Percentiles rank a stretch among this genome's conserved stretches.
phyloP scores from a whole-genome alignment of 805 yeast genomes.

The Myxozyma monticola region DNA sequence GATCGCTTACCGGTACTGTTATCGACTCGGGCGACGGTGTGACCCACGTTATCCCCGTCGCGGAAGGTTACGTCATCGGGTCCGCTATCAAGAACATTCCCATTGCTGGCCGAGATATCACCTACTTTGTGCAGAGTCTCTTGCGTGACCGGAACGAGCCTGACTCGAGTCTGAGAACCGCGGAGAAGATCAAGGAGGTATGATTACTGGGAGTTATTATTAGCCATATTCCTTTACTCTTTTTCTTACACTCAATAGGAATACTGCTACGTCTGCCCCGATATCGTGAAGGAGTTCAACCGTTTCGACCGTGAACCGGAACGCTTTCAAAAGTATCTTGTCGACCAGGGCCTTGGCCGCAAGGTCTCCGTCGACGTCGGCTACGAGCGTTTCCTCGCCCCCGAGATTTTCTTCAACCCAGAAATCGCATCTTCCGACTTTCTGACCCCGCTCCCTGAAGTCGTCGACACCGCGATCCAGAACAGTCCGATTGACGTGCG shows the following conservation, averaged over 20 bases:
- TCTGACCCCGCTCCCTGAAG: constrained; percentile 93
- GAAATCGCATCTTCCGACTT: constrained; percentile 95
- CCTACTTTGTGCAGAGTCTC: constrained; percentile 86
- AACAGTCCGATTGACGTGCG: constrained; percentile 97
- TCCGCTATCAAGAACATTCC: constrained; percentile 97
- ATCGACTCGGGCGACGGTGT: constrained; percentile 99
- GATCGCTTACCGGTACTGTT: constrained; percentile 97
- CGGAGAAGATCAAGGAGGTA: constrained; percentile 88
- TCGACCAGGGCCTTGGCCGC: constrained; percentile 70
- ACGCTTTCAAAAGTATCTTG: constrained; percentile 88
- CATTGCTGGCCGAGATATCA: constrained; percentile 97
- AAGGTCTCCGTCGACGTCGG: constrained; percentile 84
- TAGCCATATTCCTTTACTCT: not conserved
- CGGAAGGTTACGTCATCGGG: constrained; percentile 98
- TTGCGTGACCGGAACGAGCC: constrained; percentile 96
- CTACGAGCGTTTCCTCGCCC: constrained; percentile 95
- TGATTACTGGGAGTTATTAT: not conserved
- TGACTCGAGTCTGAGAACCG: constrained; percentile 91
- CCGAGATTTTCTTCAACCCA: constrained; percentile 98
- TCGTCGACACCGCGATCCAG: constrained; percentile 93
- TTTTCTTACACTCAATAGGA: constrained; percentile 41
- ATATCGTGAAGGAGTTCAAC: constrained; percentile 92
- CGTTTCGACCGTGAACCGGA: constrained; percentile 93
- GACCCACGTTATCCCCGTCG: constrained; percentile 95
- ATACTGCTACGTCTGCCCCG: constrained; percentile 96